Base-by-base conservation (phyloP, 305 asterid species). In the Euphrasia arctica region DNA sequence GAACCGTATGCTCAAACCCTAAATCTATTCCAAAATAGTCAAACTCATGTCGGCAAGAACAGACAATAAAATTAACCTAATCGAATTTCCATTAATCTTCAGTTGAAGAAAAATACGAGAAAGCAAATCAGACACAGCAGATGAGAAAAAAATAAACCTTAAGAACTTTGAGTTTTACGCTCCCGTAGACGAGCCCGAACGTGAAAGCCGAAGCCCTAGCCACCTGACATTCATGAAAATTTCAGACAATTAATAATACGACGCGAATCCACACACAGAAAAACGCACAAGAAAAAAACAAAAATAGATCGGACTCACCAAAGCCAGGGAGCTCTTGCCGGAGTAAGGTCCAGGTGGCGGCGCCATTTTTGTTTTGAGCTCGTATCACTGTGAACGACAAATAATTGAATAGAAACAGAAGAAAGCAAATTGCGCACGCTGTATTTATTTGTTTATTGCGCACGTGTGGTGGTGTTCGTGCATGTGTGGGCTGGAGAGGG, bases 121-220 rank as follows among this genome's bases (percentile, higher is more conserved):
- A 58, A 66, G 52, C 5, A 36, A 39, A 41, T 7, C 15, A 47
- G 54, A 31, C 18, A 49, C 1, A 36, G 11, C 54, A 6, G 13
- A 8, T 8, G 5, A 49, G 27, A 42, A 54, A 15, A 15, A 13
- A 0, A 51, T 4, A 49, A 49, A 89, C 98, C 95, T 78, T 82
- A 42, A 91, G 89, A 79, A 72, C 42, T 75, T 91, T 91, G 13
- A 91, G 89, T 77, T 91, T 91, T 9, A 87, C 75, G 70, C 68
- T 83, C 1, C 95, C 98, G 34, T 91, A 91, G n/a, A 69, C 86
- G 51, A 78, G 70, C 59, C 98, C 98, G 47, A 82, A 67, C 2
- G 97, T 75, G 77, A 91, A 80, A 45, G 86, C 84, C 47, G 95
- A 89, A 58, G 74, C 90, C 85, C 95, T 91, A 72, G 95, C 98